Conservation (phyloP, 2,329 filamentous ascomycete species). For the Ascochyta viciae-villosae region DNA sequence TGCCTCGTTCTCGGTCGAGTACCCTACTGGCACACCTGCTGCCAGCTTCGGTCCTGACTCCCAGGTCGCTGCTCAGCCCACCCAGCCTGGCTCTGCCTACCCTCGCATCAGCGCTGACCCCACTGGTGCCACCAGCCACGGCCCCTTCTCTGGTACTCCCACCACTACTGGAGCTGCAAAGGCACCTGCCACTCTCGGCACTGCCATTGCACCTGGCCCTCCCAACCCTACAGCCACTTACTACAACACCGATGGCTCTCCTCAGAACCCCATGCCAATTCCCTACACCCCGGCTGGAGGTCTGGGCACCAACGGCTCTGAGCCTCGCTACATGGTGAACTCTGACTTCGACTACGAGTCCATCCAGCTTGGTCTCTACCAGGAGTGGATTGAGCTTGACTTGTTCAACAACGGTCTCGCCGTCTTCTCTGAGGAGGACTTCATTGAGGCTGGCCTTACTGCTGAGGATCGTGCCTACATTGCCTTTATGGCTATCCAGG, state of each 20-base stretch:
- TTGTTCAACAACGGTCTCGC: slow-evolving; percentile 79
- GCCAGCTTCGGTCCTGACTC: slow-evolving; percentile 55
- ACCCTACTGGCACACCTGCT: slow-evolving; percentile 45
- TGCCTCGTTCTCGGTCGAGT: slow-evolving; percentile 51
- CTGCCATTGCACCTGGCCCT: slow-evolving; percentile 65
- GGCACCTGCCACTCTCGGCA: slow-evolving; percentile 61
- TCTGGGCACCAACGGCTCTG: slow-evolving; percentile 77
- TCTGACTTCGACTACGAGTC: slow-evolving; percentile 87
- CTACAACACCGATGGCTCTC: slow-evolving; percentile 74
- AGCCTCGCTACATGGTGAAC: slow-evolving; percentile 77
- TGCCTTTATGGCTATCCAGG: slow-evolving; percentile 78
- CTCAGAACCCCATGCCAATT: slow-evolving; percentile 71
- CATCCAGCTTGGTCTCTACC: slow-evolving; percentile 75
- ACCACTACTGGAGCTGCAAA: slow-evolving; percentile 74
- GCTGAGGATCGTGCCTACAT: slow-evolving; percentile 75
- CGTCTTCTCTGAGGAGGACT: slow-evolving; percentile 72
- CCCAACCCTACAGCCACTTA: slow-evolving; percentile 68
- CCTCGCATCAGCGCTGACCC: slow-evolving; percentile 58
- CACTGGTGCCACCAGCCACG: slow-evolving; percentile 70
- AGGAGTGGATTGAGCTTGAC: slow-evolving; percentile 86
- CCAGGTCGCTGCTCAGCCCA: slow-evolving; percentile 48
- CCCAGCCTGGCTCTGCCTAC: slow-evolving; percentile 44
- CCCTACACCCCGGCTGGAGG: slow-evolving; percentile 76
- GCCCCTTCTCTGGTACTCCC: slow-evolving; percentile 69
- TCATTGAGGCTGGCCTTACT: slow-evolving; percentile 70